Evolutionary conservation across 2,329 filamentous ascomycete genomes (phyloP).

Genomic region (Hypoxylon sp.): DNA sequence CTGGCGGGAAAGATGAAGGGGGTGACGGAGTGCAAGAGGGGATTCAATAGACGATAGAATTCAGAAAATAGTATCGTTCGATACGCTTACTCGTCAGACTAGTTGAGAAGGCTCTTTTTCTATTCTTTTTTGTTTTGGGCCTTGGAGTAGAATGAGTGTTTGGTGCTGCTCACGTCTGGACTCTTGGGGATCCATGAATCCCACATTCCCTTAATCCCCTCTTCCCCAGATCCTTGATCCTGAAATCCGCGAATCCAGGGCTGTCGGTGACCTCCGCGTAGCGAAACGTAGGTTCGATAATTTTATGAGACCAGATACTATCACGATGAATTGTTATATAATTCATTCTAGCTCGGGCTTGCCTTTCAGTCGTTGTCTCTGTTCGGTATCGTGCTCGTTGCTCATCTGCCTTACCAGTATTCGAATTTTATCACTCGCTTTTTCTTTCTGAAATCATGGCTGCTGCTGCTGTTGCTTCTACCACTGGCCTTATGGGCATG

Average conservation of each 20-base stretch:
- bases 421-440: constrained; percentile 4
- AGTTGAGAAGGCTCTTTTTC: constrained; percentile 18
- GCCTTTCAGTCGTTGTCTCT: constrained; percentile 2
- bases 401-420: constrained; percentile 2
- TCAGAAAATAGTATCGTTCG: constrained; percentile 3
- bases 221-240: constrained; percentile 33
- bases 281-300: constrained; percentile 1
- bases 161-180: constrained; percentile 15
- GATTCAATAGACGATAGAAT: constrained; percentile 16
- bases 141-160: constrained; percentile 4
- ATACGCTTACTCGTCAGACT: constrained; percentile 20
- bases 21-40: not conserved
- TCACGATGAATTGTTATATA: constrained; percentile 20
- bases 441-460: constrained; percentile 32
- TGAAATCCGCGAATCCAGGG: constrained; percentile 33
- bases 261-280: constrained; percentile 6
- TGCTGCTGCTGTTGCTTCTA: constrained; percentile 38
- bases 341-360: constrained; percentile 10
- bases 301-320: not conserved
- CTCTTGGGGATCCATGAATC: constrained; percentile 31
- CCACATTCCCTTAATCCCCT: constrained; percentile 33
- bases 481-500: constrained; percentile 43
- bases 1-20: not conserved
- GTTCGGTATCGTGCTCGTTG: constrained; percentile 8
- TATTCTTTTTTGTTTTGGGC: not conserved